These are phyloP conservation scores for Cutaneotrichosporon cutaneum DNA, from an alignment of 1,284 basidiomycete genomes.

Conservation along the genomic window DNA sequence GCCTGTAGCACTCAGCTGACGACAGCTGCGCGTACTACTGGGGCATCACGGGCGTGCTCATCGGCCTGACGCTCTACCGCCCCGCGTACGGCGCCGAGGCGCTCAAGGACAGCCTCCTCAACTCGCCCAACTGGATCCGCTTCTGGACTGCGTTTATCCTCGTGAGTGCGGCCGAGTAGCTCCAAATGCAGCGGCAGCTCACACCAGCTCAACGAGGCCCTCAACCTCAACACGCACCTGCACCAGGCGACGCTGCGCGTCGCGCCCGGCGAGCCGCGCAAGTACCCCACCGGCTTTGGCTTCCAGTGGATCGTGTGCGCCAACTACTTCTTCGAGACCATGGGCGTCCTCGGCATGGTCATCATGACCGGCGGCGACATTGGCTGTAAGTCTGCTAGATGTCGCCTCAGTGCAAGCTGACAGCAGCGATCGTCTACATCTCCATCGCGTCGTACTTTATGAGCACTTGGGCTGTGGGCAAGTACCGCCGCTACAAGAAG, in stretches of 20 bases:
- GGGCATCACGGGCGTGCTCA: slow-evolving; percentile 72
- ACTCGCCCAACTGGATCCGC: slow-evolving; percentile 68
- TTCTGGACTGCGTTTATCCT: slow-evolving; percentile 69
- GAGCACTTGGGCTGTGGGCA: slow-evolving; percentile 86
- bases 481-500: slow-evolving; percentile 85
- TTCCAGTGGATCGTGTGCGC: slow-evolving; percentile 84
- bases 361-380: slow-evolving; percentile 72
- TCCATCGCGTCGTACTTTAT: slow-evolving; percentile 70
- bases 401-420: background rate
- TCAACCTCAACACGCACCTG: slow-evolving; percentile 80
- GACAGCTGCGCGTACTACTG: slow-evolving; percentile 83
- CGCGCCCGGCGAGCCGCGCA: slow-evolving; percentile 72
- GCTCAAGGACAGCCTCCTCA: slow-evolving; percentile 67
- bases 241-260: slow-evolving; percentile 80
- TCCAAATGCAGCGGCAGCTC: background rate
- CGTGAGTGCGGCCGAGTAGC: slow-evolving; percentile 57
- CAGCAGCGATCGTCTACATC: slow-evolving; percentile 69
- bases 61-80: slow-evolving; percentile 77
- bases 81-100: slow-evolving; percentile 63
- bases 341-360: slow-evolving; percentile 73
- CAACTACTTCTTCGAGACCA: slow-evolving; percentile 90
- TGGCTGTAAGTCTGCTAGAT: slow-evolving; percentile 61
- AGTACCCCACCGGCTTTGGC: slow-evolving; percentile 74
- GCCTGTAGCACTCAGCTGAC: slow-evolving; percentile 3
- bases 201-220: slow-evolving; percentile 77